Conservation (phyloP, 2,329 filamentous ascomycete genomes). For the Torrubiellomyces zombiae region DNA sequence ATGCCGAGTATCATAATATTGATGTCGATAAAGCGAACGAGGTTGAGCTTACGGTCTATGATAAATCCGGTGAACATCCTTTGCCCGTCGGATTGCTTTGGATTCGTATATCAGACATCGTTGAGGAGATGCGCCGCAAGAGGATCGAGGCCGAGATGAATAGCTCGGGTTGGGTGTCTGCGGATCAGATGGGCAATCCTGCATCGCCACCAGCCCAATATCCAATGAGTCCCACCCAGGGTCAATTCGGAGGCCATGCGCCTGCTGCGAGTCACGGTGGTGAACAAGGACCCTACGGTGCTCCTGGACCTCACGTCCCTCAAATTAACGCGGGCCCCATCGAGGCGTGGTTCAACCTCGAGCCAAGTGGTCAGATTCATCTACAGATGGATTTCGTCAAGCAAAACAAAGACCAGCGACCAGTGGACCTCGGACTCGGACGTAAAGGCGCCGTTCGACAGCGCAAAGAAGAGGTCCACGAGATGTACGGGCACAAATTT, state of each 20-base stretch:
- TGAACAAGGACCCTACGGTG: conserved; percentile 14
- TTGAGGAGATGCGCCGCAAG: conserved; percentile 92
- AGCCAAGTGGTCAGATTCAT: conserved; percentile 85
- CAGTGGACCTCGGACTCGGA: conserved; percentile 76
- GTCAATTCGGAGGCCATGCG: conserved; percentile 26
- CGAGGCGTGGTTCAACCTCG: conserved; percentile 92
- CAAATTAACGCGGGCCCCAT: conserved; percentile 46
- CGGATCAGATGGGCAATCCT: conserved; percentile 71
- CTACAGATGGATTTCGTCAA: conserved; percentile 86
- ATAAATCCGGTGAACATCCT: conserved; percentile 80
- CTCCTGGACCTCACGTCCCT: conserved; percentile 12
- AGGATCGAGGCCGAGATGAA: conserved; percentile 94
- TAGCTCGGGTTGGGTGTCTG: conserved; percentile 89
- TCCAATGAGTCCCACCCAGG: conserved; percentile 34
- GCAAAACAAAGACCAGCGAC: conserved; percentile 66
- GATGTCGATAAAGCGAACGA: conserved; percentile 98
- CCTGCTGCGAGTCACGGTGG: conserved; percentile 18
- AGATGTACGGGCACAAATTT: conserved; percentile 99
- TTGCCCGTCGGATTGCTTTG: conserved; percentile 90
- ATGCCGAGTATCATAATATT: conserved; percentile 77
- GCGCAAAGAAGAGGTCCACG: conserved; percentile 93
- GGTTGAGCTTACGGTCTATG: conserved; percentile 93
- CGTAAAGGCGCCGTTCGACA: conserved; percentile 94
- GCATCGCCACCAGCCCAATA: conserved; percentile 35
- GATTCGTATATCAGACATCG: conserved; percentile 93